Percentiles rank a stretch among this genome's conserved stretches.
Evolutionary conservation across 257 asterid genomes (phyloP).

Genomic region (Solanum medicagineum): DNA sequence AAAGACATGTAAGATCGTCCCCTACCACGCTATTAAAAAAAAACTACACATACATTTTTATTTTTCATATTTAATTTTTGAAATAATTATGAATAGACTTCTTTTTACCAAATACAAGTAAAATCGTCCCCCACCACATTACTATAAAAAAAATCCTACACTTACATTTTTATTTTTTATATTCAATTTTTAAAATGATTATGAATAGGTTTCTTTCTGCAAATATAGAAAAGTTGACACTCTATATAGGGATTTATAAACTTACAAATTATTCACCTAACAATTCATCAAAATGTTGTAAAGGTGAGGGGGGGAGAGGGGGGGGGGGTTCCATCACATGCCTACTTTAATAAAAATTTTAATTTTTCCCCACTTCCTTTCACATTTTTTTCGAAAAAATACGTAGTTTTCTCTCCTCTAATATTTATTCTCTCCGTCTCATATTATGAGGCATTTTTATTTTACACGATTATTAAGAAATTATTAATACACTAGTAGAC

Average conservation of each 20-base stretch:
- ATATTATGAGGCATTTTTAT: too few relatives aligned
- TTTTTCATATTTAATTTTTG: too few relatives aligned
- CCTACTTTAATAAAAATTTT: not conserved
- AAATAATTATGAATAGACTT: not conserved
- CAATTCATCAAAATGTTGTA: not conserved
- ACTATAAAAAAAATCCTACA: not conserved
- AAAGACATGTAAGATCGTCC: too few relatives aligned
- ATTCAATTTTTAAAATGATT: not conserved
- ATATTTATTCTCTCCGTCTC: too few relatives aligned
- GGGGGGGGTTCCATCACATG: conserved; percentile 9
- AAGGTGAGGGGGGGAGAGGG: not conserved
- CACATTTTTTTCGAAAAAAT: too few relatives aligned
- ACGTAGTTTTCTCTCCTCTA: too few relatives aligned
- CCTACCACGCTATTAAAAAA: too few relatives aligned
- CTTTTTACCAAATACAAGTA: not conserved
- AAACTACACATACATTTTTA: too few relatives aligned
- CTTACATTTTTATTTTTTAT: not conserved
- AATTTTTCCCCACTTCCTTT: not conserved
- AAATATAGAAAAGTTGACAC: not conserved
- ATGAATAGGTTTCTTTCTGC: not conserved
- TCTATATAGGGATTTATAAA: not conserved
- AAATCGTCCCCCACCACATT: not conserved
- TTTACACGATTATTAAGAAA: too few relatives aligned
- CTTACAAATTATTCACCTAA: conserved; percentile 12
- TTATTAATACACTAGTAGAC: too few relatives aligned